phyloP scores from a whole-genome alignment of 2,329 filamentous ascomycete species.

The Colletotrichum trifolii region DNA sequence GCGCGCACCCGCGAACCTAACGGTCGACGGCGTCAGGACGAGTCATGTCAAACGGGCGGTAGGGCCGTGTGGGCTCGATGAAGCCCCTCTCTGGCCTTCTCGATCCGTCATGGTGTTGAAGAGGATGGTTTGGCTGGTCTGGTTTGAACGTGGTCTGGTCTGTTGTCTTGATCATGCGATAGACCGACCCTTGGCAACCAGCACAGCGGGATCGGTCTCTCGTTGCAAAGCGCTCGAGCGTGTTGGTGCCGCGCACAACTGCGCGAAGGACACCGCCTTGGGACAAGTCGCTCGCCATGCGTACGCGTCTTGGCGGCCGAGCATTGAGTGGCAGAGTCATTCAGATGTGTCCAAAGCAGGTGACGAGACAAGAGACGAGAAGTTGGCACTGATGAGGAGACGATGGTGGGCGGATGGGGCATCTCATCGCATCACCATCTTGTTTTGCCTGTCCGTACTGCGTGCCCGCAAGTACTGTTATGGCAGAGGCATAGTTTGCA shows the following conservation, averaged over 20 bases:
- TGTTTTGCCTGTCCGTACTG: background rate
- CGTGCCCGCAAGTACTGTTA: too few species aligned
- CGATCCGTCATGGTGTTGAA: background rate
- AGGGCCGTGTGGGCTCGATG: slow-evolving; percentile 8
- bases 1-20: slow-evolving; percentile 29
- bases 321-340: slow-evolving; percentile 30
- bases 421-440: slow-evolving; percentile 26
- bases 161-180: background rate
- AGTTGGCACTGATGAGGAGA: background rate
- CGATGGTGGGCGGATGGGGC: background rate
- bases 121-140: slow-evolving; percentile 12
- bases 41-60: slow-evolving; percentile 33
- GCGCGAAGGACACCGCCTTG: slow-evolving; percentile 32
- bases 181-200: too few species aligned
- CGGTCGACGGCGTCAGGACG: slow-evolving; percentile 29
- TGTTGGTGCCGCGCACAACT: slow-evolving; percentile 16
- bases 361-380: background rate
- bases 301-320: slow-evolving; percentile 8
- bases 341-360: slow-evolving; percentile 22
- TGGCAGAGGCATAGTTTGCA: slow-evolving; percentile 2
- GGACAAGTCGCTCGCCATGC: slow-evolving; percentile 15
- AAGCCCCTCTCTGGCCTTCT: slow-evolving; percentile 1
- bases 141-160: slow-evolving; percentile 31
- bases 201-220: background rate
- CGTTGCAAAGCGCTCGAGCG: background rate